phyloP scores from a whole-genome alignment of 2,329 filamentous ascomycete genomes.

The Fusarium marasasianum region DNA sequence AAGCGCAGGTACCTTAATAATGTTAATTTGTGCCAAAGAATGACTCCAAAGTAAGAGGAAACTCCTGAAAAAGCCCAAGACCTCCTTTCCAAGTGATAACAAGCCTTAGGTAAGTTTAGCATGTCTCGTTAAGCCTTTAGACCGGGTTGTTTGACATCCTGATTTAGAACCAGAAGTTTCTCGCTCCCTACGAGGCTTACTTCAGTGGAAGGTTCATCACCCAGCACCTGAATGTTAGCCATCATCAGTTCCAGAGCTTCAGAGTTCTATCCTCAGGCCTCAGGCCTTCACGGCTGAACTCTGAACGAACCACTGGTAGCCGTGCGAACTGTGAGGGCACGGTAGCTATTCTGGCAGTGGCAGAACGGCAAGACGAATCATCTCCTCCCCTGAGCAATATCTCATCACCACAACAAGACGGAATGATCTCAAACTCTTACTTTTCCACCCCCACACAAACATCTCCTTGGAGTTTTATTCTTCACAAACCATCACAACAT shows the following conservation, averaged over 20 bases:
- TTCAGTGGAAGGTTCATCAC: background rate
- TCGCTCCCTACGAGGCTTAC: background rate
- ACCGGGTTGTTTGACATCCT: no score
- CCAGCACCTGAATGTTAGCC: background rate
- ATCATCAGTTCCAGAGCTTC: background rate
- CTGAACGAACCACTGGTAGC: background rate
- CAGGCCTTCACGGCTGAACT: background rate
- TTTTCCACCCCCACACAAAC: no score
- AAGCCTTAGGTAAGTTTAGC: background rate
- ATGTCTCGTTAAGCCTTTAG: background rate
- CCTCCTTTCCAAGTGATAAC: background rate
- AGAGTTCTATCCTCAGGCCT: background rate
- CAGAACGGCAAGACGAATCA: background rate
- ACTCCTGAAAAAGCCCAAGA: background rate
- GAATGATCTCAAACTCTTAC: background rate
- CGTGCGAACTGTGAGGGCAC: background rate
- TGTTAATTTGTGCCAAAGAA: background rate
- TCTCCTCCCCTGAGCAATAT: background rate
- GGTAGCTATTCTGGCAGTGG: background rate
- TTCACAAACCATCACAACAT: background rate
- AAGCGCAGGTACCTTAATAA: background rate
- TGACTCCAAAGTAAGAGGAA: background rate
- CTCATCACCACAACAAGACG: background rate
- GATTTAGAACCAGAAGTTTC: background rate
- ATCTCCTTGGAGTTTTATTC: background rate